A percentile compares a stretch with the other conserved stretches of the same genome.
Conservation (phyloP, 768 basidiomycete genomes). For the Harrya chromipes region DNA sequence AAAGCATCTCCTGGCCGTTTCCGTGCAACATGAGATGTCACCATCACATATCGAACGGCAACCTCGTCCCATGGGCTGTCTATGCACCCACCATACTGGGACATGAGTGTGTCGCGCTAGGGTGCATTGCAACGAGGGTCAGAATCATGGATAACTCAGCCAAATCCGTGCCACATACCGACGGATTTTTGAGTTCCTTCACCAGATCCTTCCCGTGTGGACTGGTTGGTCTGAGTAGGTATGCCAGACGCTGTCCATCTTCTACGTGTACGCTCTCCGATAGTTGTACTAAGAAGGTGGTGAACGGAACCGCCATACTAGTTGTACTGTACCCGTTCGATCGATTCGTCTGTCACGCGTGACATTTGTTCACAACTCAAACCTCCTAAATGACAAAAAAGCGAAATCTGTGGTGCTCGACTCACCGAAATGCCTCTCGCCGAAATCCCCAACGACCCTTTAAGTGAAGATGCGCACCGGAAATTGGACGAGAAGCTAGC, state of each 20-base stretch:
- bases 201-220: conserved; percentile 75
- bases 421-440: no score
- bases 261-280: conserved; percentile 58
- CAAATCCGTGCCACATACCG: conserved; percentile 32
- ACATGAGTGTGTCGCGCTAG: conserved; percentile 19
- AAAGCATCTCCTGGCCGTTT: conserved; percentile 71
- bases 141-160: not conserved
- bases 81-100: conserved; percentile 54
- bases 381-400: no score
- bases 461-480: no score
- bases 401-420: no score
- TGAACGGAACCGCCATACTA: conserved; percentile 45
- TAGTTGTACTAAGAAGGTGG: conserved; percentile 57
- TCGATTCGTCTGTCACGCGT: no score
- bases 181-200: conserved; percentile 63
- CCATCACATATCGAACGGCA: conserved; percentile 76
- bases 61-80: conserved; percentile 84
- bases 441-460: no score
- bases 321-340: no score
- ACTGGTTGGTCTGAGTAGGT: conserved; percentile 71
- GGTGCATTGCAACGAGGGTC: conserved; percentile 35
- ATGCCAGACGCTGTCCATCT: conserved; percentile 68
- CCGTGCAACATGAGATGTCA: conserved; percentile 66
- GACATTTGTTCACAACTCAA: no score
- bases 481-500: no score